These are phyloP conservation scores for Pichia cabralensis DNA, from an alignment of 805 yeast genomes.

Conservation along the genomic window DNA sequence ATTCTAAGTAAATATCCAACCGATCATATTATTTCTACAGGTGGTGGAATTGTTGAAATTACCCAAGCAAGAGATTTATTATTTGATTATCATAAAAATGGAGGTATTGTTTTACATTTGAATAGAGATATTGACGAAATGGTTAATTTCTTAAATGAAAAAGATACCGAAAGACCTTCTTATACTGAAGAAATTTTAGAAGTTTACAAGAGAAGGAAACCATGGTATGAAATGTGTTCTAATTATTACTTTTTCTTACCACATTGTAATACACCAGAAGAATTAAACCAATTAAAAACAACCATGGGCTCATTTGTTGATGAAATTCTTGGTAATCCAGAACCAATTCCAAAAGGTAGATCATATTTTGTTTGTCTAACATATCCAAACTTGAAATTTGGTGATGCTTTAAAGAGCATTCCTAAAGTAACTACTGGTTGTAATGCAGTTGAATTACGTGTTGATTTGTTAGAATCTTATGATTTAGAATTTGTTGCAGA, in stretches of 20 bases:
- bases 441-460: slow-evolving; percentile 76
- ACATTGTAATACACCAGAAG: slow-evolving; percentile 47
- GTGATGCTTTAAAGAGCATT: slow-evolving; percentile 30
- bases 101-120: slow-evolving; percentile 81
- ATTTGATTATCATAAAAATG: slow-evolving; percentile 40
- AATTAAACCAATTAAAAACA: slow-evolving; percentile 45
- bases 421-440: slow-evolving; percentile 55
- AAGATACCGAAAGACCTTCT: slow-evolving; percentile 83
- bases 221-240: slow-evolving; percentile 72
- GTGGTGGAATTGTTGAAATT: slow-evolving; percentile 92
- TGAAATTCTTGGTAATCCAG: slow-evolving; percentile 48
- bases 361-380: slow-evolving; percentile 71
- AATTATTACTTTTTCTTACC: slow-evolving; percentile 70
- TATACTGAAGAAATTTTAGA: slow-evolving; percentile 66
- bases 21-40: slow-evolving; percentile 77
- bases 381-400: slow-evolving; percentile 43
- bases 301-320: slow-evolving; percentile 51
- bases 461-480: slow-evolving; percentile 51
- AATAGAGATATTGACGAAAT: slow-evolving; percentile 83
- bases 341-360: slow-evolving; percentile 34
- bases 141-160: slow-evolving; percentile 53
- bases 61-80: slow-evolving; percentile 55
- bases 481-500: slow-evolving; percentile 51
- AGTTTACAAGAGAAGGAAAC: slow-evolving; percentile 79
- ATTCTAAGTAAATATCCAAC: slow-evolving; percentile 30